A percentile compares a stretch with the other conserved stretches of the same genome.
phyloP scores from a whole-genome alignment of 2,329 filamentous ascomycete species.

The Anisogramma anomala region DNA sequence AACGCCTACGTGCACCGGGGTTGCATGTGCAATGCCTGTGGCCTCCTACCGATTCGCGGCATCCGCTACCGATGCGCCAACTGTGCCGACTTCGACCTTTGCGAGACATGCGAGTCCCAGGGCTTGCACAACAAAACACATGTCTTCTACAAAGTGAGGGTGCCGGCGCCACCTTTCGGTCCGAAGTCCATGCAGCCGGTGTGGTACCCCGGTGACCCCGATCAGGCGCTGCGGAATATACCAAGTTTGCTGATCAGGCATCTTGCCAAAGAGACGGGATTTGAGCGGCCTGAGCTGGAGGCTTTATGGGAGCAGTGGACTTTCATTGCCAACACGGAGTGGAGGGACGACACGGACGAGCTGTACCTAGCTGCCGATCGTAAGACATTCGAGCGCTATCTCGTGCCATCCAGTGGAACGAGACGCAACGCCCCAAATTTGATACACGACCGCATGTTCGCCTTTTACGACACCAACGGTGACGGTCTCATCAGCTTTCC shows the following conservation, averaged over 20 bases:
- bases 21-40: constrained; percentile 84
- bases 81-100: constrained; percentile 91
- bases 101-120: constrained; percentile 79
- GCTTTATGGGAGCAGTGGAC: constrained; percentile 96
- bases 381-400: constrained; percentile 81
- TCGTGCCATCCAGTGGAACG: constrained; percentile 74
- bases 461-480: constrained; percentile 85
- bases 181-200: constrained; percentile 69
- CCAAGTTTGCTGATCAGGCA: constrained; percentile 55
- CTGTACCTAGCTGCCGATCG: constrained; percentile 79
- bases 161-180: constrained; percentile 76
- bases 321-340: constrained; percentile 79
- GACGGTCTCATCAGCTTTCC: constrained; percentile 85
- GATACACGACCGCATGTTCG: constrained; percentile 92
- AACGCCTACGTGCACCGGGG: constrained; percentile 88
- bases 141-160: constrained; percentile 89
- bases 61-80: constrained; percentile 92
- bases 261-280: constrained; percentile 59
- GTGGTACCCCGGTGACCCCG: constrained; percentile 82
- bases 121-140: constrained; percentile 77
- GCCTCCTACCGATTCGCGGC: constrained; percentile 77
- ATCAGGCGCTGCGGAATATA: constrained; percentile 56
- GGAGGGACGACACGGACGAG: constrained; percentile 66
- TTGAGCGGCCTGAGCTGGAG: constrained; percentile 80
- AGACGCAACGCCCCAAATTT: constrained; percentile 72